Percentiles rank a stretch among this genome's conserved stretches.
phyloP scores from a whole-genome alignment of 768 basidiomycete genomes.

The Suillus lakei region DNA sequence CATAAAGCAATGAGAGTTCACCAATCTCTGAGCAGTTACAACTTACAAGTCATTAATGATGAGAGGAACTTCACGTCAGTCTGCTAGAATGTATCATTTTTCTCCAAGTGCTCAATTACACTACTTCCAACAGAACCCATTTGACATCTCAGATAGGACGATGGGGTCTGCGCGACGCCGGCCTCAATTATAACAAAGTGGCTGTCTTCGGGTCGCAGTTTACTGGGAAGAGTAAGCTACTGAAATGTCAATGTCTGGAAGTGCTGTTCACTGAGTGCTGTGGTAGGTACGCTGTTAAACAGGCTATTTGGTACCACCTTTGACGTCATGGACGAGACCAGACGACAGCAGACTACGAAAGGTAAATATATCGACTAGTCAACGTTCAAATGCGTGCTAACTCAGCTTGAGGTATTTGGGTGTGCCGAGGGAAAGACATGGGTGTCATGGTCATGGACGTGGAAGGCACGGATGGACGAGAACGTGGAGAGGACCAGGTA shows the following conservation, averaged over 20 bases:
- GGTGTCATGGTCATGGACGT: constrained; percentile 99
- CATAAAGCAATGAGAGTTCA: constrained; percentile 19
- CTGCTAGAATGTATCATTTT: not conserved
- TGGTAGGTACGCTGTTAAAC: constrained; percentile 92
- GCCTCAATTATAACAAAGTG: constrained; percentile 95
- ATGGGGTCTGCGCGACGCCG: constrained; percentile 90
- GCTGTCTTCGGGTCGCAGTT: constrained; percentile 96
- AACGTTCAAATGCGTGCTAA: constrained; percentile 9
- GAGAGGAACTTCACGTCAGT: constrained; percentile 94
- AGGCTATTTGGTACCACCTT: constrained; percentile 97
- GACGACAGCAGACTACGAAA: constrained; percentile 96
- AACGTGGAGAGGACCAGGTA: constrained; percentile 97
- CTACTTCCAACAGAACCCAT: constrained; percentile 49
- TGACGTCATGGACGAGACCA: constrained; percentile 97
- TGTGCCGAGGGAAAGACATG: constrained; percentile 89
- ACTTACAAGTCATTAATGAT: constrained; percentile 93
- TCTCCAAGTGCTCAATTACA: constrained; percentile 8
- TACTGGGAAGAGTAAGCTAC: constrained; percentile 85
- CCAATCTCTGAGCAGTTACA: constrained; percentile 56
- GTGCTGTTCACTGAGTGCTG: not conserved
- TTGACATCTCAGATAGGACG: constrained; percentile 74
- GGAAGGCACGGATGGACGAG: constrained; percentile 97
- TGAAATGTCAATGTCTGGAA: constrained; percentile 1
- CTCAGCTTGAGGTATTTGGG: constrained; percentile 85
- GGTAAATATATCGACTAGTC: constrained; percentile 49